Percentiles rank a stretch among this genome's conserved stretches.
Evolutionary conservation across 1,284 basidiomycete species (phyloP).

Genomic region (Irpex rosettiformis): DNA sequence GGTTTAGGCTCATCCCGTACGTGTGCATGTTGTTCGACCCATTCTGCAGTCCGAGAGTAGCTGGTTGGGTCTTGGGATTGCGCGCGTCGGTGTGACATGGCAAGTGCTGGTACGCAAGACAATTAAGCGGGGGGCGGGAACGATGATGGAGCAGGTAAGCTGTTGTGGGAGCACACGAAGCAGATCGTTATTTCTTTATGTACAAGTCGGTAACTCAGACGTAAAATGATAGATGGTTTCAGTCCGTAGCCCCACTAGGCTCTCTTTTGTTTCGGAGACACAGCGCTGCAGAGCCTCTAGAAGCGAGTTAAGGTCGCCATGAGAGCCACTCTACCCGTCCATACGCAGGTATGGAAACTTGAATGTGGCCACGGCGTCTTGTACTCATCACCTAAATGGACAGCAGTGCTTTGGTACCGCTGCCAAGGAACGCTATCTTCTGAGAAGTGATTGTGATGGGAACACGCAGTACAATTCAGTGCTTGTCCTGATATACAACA

Average conservation of each 20-base stretch:
- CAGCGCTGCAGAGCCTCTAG: neutral
- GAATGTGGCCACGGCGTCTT: neutral
- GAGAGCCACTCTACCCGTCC: neutral
- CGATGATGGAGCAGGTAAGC: neutral
- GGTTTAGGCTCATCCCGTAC: conserved; percentile 16
- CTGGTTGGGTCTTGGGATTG: neutral
- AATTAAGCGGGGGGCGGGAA: neutral
- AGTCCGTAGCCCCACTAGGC: neutral
- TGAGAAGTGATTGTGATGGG: neutral
- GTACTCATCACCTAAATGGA: neutral
- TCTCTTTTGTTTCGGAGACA: neutral
- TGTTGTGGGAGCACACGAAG: neutral
- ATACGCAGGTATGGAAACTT: neutral
- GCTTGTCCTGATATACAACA: neutral
- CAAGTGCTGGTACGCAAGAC: neutral
- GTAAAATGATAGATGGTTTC: neutral
- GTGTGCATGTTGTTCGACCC: neutral
- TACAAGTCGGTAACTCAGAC: neutral
- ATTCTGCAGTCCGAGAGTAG: neutral
- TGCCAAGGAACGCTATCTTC: neutral
- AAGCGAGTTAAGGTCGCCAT: neutral
- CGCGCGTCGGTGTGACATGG: neutral
- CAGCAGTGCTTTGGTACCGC: neutral
- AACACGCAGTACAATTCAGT: neutral
- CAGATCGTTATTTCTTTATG: neutral